Conservation (phyloP, 2,329 filamentous ascomycete species). For the Aspergillus quadrilineatus region DNA sequence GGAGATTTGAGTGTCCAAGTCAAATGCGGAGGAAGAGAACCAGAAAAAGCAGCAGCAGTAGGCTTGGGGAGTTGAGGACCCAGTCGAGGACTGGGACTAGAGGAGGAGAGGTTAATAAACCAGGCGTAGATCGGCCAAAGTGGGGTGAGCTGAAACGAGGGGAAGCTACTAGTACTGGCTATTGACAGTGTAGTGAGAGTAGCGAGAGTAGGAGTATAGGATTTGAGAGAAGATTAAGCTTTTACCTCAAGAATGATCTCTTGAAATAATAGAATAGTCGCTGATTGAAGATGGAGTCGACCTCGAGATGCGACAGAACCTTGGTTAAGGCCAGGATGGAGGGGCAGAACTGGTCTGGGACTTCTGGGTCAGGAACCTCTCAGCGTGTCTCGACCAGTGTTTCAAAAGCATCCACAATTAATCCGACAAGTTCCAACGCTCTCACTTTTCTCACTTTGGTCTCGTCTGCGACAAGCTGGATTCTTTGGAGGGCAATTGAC, state of each 20-base stretch:
- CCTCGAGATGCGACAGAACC: slow-evolving; percentile 2
- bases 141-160: slow-evolving; percentile 17
- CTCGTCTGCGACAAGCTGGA: not conserved
- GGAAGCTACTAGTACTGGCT: not conserved
- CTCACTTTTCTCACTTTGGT: no score
- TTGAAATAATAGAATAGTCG: not conserved
- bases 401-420: slow-evolving; percentile 18
- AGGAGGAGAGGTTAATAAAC: slow-evolving; percentile 23
- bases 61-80: slow-evolving; percentile 1
- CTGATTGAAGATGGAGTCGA: not conserved
- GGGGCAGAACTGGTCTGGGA: not conserved
- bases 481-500: not conserved
- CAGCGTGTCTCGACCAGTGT: slow-evolving; percentile 23
- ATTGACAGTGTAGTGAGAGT: not conserved
- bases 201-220: not conserved
- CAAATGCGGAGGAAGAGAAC: slow-evolving; percentile 20
- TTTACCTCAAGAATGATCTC: no score
- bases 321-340: slow-evolving; percentile 9
- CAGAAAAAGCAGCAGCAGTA: slow-evolving; percentile 11
- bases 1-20: slow-evolving; percentile 1
- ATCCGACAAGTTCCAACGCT: slow-evolving; percentile 1
- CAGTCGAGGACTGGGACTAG: slow-evolving; percentile 10
- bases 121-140: slow-evolving; percentile 20
- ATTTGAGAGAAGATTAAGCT: not conserved
- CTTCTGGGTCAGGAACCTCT: slow-evolving; percentile 8